These are phyloP conservation scores for Metschnikowia bowlesiae DNA, from an alignment of 805 yeast species.

Conservation along the genomic window DNA sequence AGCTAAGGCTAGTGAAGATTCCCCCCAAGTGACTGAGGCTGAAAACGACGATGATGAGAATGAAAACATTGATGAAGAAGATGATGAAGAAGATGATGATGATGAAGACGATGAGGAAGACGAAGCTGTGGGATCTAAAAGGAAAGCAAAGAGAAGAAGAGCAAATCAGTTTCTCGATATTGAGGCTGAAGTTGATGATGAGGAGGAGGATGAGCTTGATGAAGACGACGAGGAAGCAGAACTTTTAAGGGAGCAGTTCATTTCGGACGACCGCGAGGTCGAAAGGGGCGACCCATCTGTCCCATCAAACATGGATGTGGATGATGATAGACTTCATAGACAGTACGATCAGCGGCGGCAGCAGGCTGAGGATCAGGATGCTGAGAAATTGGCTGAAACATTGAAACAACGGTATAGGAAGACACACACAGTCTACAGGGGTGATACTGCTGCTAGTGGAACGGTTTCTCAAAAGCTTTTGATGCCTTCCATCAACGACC, in stretches of 20 bases:
- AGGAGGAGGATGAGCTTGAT: slow-evolving; percentile 89
- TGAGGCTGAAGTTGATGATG: slow-evolving; percentile 98
- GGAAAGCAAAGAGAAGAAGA: slow-evolving; percentile 43
- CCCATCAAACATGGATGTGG: slow-evolving; percentile 20
- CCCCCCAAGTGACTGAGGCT: background rate
- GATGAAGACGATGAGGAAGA: slow-evolving; percentile 47
- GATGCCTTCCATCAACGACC: slow-evolving; percentile 94
- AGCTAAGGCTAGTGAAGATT: background rate
- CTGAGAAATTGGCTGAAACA: slow-evolving; percentile 88
- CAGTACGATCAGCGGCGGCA: slow-evolving; percentile 86
- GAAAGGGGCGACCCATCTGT: slow-evolving; percentile 50
- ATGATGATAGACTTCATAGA: slow-evolving; percentile 74
- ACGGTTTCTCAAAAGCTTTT: slow-evolving; percentile 86
- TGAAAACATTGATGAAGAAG: slow-evolving; percentile 24
- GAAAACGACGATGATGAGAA: background rate
- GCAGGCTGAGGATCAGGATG: slow-evolving; percentile 87
- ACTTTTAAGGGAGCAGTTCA: slow-evolving; percentile 74
- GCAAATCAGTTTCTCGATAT: slow-evolving; percentile 93
- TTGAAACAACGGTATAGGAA: slow-evolving; percentile 91
- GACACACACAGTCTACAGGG: slow-evolving; percentile 76
- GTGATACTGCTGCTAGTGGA: slow-evolving; percentile 60
- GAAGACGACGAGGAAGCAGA: slow-evolving; percentile 91
- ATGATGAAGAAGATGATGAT: slow-evolving; percentile 44
- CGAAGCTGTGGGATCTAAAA: slow-evolving; percentile 49
- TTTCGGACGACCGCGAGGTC: slow-evolving; percentile 63